Conservation (phyloP, 169 alveolate species). For the Babesia ovis region DNA sequence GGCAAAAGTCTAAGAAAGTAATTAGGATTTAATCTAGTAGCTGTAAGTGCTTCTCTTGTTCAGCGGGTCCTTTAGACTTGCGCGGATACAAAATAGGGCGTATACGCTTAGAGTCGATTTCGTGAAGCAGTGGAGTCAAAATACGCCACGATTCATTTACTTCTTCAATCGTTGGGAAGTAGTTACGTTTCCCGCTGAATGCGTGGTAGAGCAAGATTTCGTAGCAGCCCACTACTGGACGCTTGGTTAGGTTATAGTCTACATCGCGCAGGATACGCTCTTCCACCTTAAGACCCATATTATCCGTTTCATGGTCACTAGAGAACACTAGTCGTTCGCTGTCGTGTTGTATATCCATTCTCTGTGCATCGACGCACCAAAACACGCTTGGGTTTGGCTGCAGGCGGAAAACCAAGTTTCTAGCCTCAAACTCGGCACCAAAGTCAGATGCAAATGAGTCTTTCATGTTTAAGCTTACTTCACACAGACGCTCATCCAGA, state of each 20-base stretch:
- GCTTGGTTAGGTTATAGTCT: conserved; percentile 58
- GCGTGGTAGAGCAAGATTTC: conserved; percentile 64
- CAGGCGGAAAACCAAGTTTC: conserved; percentile 56
- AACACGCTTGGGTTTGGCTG: conserved; percentile 66
- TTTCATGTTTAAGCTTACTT: conserved; percentile 34
- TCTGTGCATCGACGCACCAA: conserved; percentile 42
- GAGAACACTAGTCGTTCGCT: conserved; percentile 15
- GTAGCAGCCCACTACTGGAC: conserved; percentile 66
- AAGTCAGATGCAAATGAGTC: conserved; percentile 22
- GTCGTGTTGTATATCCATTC: conserved; percentile 30
- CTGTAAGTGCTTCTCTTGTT: conserved; percentile 36
- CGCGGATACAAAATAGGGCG: conserved; percentile 56
- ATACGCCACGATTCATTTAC: conserved; percentile 69
- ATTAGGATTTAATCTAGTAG: conserved; percentile 4
- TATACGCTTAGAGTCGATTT: conserved; percentile 43
- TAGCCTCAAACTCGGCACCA: conserved; percentile 43
- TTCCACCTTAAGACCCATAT: conserved; percentile 37
- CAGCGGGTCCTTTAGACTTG: conserved; percentile 59
- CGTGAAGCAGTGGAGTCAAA: conserved; percentile 54
- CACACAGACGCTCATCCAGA: conserved; percentile 57
- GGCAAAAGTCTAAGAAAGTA: not conserved
- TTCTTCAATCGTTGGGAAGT: conserved; percentile 63
- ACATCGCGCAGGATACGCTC: conserved; percentile 61
- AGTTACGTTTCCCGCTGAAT: conserved; percentile 46
- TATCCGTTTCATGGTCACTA: conserved; percentile 55